These are phyloP conservation scores for Phylloporus scabripes DNA, from an alignment of 768 basidiomycete species.

Conservation along the genomic window DNA sequence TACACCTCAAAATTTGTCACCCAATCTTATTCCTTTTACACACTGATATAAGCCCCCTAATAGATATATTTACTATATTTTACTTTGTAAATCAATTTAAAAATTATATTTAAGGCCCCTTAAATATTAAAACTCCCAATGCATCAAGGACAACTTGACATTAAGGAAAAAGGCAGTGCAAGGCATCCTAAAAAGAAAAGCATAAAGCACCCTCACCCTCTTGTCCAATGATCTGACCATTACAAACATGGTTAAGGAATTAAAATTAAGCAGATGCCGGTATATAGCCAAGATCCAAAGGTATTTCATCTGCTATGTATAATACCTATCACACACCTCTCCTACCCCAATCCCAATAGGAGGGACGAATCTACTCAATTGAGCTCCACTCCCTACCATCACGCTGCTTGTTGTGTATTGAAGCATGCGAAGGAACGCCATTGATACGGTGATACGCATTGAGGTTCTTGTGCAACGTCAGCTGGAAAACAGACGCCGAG, in stretches of 20 bases:
- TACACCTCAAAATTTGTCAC: no score
- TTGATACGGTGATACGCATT: slow-evolving; percentile 92
- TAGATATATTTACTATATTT: no score
- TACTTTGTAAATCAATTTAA: no score
- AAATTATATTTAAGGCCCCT: no score
- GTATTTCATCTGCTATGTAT: slow-evolving; percentile 8
- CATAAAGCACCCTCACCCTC: no score
- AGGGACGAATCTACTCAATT: slow-evolving; percentile 16
- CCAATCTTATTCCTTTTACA: no score
- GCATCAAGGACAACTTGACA: no score
- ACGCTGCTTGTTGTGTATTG: slow-evolving; percentile 56
- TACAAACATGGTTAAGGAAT: slow-evolving; percentile 1
- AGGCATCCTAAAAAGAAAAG: no score
- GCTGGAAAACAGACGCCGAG: slow-evolving; percentile 88
- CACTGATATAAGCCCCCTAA: no score
- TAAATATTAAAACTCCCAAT: no score
- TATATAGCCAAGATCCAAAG: slow-evolving; percentile 15
- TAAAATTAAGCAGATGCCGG: slow-evolving; percentile 25
- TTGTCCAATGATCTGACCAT: no score
- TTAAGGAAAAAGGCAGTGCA: no score
- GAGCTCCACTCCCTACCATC: slow-evolving; percentile 25
- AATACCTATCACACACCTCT: slow-evolving; percentile 1
- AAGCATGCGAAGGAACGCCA: slow-evolving; percentile 76
- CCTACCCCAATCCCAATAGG: not conserved
- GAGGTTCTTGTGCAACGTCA: slow-evolving; percentile 97